Percentiles rank a stretch among this genome's conserved stretches.
Evolutionary conservation across 2,329 filamentous ascomycete genomes (phyloP).

Genomic region (Aspergillus novofumigatus): DNA sequence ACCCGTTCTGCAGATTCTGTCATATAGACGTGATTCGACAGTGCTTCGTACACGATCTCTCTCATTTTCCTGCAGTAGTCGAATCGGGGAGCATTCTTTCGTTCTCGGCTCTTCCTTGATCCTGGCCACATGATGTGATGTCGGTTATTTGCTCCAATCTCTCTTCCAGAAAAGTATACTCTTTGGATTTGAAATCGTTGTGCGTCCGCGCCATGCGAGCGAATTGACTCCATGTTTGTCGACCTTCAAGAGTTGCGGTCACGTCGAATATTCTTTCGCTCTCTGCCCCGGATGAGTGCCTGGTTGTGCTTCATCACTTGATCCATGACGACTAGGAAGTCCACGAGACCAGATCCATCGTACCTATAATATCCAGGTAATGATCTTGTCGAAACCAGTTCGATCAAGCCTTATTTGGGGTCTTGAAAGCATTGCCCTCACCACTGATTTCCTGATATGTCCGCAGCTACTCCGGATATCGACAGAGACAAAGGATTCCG

Average conservation of each 20-base stretch:
- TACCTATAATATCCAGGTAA: not conserved
- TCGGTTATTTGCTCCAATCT: not conserved
- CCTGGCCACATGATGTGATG: not conserved
- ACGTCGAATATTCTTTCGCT: not conserved
- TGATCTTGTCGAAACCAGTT: not conserved
- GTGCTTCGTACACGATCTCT: not conserved
- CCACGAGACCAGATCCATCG: not conserved
- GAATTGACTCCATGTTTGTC: not conserved
- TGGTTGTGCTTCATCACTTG: not conserved
- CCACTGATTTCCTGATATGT: not conserved
- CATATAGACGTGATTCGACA: not conserved
- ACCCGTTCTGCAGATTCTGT: not conserved
- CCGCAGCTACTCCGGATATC: not conserved
- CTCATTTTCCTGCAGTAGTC: not conserved
- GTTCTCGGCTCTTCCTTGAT: not conserved
- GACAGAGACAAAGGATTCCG: not conserved
- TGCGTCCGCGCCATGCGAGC: not conserved
- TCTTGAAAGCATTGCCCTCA: not conserved
- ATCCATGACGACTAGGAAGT: not conserved
- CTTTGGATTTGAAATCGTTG: not conserved
- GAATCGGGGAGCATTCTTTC: not conserved
- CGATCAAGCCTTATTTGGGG: not conserved
- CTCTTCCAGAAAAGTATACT: not conserved
- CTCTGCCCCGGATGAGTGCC: not conserved
- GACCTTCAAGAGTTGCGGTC: not conserved